Base-by-base conservation (phyloP, 306 rosid genomes). In the Cotoneaster glaucophyllus region DNA sequence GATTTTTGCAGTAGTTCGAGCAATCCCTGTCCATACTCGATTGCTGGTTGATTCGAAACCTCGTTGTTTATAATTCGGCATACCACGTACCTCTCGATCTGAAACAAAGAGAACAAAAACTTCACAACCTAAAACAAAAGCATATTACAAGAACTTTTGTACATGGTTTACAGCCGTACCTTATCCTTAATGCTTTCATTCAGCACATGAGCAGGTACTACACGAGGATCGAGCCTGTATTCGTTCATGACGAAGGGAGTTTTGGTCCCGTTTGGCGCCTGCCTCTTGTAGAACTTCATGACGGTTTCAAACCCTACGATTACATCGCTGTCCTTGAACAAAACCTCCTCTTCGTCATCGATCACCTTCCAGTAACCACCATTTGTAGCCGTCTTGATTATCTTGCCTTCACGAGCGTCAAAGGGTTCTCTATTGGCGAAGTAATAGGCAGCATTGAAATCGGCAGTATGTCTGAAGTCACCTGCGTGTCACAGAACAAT, bases 201-300 rank as follows among this genome's bases (percentile, higher is more conserved):
- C 18, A 73, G 77, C 41, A 74, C 44, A 26, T 44, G 59, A 74
- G 64, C 59, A 43, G 77, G 77, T 11, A 74, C 69, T 11, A 61
- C 19, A 21, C 9, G 31, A 3, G 61, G 77, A 44, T 74, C 43
- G 13, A 74, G 43, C 48, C 70, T 62, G 28, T 61, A 74, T 26
- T 74, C 69, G 21, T 62, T 18, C 77, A 74, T 74, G 29, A 28
- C 1, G 12, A 26, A 74, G 14, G 26, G 8, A n/a, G 59, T 74
- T 74, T 61, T 5, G 9, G 2, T 44, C 29, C 70, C 45, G n/a
- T 22, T 62, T 21, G 77, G 77, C 2, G 19, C 14, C 8, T 11
- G 19, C 11, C 77, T 59, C 45, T 62, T 28, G 3, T 61, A 18
- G 69, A 61, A 74, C 9, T 39, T 8, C 69, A 74, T 10, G 5